These are phyloP conservation scores for Saccharomyces pastorianus DNA, from an alignment of 1,139 yeast genomes.

Conservation along the genomic window DNA sequence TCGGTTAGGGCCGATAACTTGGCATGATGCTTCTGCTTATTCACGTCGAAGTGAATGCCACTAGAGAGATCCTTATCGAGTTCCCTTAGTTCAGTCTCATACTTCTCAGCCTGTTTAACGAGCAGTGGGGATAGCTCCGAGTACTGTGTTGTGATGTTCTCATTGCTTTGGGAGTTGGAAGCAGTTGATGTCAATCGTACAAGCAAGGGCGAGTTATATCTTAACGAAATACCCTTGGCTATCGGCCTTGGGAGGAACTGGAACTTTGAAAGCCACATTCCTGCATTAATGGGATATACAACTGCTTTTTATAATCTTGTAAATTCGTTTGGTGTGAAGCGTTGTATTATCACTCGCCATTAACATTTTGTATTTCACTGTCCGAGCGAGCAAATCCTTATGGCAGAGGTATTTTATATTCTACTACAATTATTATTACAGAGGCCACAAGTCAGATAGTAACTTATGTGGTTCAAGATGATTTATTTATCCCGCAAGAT, in stretches of 20 bases:
- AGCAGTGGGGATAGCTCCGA: constrained; percentile 49
- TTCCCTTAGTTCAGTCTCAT: constrained; percentile 42
- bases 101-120: constrained; percentile 50
- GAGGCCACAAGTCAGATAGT: not conserved
- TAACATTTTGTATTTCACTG: not conserved
- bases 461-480: not conserved
- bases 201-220: not conserved
- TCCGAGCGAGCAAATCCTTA: not conserved
- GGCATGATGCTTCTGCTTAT: constrained; percentile 49
- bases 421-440: not conserved
- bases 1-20: constrained; percentile 48
- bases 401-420: not conserved
- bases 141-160: not conserved
- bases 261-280: not conserved
- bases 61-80: constrained; percentile 43
- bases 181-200: not conserved
- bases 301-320: not conserved
- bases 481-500: not conserved
- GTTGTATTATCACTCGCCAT: not conserved
- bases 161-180: not conserved
- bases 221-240: not conserved
- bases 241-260: not conserved
- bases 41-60: constrained; percentile 47
- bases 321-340: too few relatives aligned
- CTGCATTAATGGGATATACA: not conserved